A percentile compares a stretch with the other conserved stretches of the same genome.
Conservation (phyloP, 345 rosid genomes). For the Salix arbutifolia region DNA sequence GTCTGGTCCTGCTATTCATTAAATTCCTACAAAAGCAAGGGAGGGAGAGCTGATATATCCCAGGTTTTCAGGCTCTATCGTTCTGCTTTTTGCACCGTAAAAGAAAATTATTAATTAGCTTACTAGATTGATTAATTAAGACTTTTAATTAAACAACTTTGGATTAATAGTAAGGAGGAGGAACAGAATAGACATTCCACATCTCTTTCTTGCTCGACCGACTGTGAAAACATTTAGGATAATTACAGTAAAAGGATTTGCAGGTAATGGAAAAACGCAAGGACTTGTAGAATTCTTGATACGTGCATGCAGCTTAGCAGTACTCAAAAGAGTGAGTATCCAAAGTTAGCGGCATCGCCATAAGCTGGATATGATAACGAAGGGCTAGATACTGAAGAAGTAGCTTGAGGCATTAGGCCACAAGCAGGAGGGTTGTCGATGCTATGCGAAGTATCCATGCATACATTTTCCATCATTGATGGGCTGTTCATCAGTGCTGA, state of each 20-base stretch:
- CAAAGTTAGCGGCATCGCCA: conserved; percentile 45
- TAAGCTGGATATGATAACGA: conserved; percentile 16
- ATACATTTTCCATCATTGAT: conserved; percentile 27
- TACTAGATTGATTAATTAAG: not conserved
- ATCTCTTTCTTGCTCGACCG: conserved; percentile 14
- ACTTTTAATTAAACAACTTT: not conserved
- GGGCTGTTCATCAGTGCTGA: conserved; percentile 48
- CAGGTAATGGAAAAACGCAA: not conserved
- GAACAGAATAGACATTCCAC: conserved; percentile 4
- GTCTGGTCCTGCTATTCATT: not conserved
- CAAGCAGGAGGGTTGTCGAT: conserved; percentile 9
- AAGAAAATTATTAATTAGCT: not conserved
- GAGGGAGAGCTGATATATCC: not conserved
- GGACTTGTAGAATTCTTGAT: not conserved
- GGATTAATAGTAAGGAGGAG: not conserved
- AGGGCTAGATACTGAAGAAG: conserved; percentile 26
- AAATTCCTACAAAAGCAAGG: not conserved
- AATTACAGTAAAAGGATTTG: conserved; percentile 6
- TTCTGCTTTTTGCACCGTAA: not conserved
- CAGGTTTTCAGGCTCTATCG: not conserved
- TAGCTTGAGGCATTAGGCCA: conserved; percentile 28
- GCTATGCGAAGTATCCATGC: conserved; percentile 32
- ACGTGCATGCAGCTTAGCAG: not conserved
- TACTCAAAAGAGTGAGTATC: conserved; percentile 40
- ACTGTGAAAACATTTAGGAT: conserved; percentile 1